A percentile compares a stretch with the other conserved stretches of the same genome.
phyloP scores from a whole-genome alignment of 1,284 basidiomycete genomes.

The Trametes hirsuta region DNA sequence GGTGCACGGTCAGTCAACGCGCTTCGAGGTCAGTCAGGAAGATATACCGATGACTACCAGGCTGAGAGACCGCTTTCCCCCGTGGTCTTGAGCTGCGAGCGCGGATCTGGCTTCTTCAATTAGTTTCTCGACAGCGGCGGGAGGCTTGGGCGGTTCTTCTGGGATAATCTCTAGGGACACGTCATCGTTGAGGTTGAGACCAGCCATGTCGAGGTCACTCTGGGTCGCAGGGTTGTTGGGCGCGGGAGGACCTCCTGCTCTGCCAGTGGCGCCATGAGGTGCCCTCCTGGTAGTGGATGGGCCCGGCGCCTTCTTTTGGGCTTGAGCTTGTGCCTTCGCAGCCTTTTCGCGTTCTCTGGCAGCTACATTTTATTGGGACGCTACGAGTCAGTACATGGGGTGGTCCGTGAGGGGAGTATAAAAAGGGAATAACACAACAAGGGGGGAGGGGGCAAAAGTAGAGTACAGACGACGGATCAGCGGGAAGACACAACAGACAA shows the following conservation, averaged over 20 bases:
- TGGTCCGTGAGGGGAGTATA: constrained; percentile 21
- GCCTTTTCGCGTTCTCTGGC: constrained; percentile 78
- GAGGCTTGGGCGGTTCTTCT: constrained; percentile 68
- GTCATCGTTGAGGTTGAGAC: constrained; percentile 58
- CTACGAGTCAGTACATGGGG: constrained; percentile 40
- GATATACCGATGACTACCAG: constrained; percentile 90
- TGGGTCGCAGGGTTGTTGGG: constrained; percentile 50
- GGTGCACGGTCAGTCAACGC: neutral
- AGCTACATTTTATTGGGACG: constrained; percentile 57
- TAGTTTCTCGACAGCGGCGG: constrained; percentile 82
- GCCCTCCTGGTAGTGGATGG: constrained; percentile 45
- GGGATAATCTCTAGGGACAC: constrained; percentile 31
- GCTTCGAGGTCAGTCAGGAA: neutral
- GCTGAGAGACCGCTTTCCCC: constrained; percentile 75
- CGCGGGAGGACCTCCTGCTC: constrained; percentile 38
- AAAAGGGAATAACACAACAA: constrained; percentile 38
- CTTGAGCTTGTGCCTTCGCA: constrained; percentile 49
- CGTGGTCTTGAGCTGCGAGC: constrained; percentile 55
- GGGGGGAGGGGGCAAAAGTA: constrained; percentile 27
- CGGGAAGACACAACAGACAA: constrained; percentile 17
- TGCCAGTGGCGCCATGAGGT: constrained; percentile 41
- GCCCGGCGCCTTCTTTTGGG: constrained; percentile 63
- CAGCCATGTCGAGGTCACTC: constrained; percentile 72
- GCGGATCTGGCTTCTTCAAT: constrained; percentile 76
- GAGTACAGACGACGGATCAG: constrained; percentile 8